Evolutionary conservation across 179 eudicot genomes (phyloP), one percentile per base, ranked within the genome.

Genomic region (Spinacia oleracea): DNA sequence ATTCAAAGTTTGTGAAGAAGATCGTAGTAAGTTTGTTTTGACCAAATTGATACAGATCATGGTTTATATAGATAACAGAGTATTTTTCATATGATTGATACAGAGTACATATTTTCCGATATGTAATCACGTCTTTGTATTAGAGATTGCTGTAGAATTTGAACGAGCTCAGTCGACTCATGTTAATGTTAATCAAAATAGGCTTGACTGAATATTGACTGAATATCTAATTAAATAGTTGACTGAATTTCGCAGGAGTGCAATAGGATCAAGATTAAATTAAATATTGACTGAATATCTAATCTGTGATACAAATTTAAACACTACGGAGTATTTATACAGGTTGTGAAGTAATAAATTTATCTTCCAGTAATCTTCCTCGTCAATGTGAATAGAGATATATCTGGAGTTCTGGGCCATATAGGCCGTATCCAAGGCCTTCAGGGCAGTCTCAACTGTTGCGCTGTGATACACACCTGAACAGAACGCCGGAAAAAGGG

Each of bases 1-100:
- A 18, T 1, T 34, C 0, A 18, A 34, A 46, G 3, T 46, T 46
- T 12, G 11, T 4, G 18, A 46, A 46, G 1, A 11, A 11, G 11
- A 16, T 0, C 15, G 15, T 48, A 12, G 5, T 2, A 5, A 16
- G 20, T 48, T 48, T 0, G 0, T 1, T 48, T 10, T 0, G 16
- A 48, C 51, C 51, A 14, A 48, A 48, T 48, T 48, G 40, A 35
- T 35, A 35, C 3, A 6, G 40, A 38, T 38, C 3, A 38, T 38
- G 4, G 40, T 38, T 38, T 38, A 6, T 38, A 6, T 6, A 38
- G 40, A 38, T 3, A 38, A 38, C 40, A 38, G 40, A 38, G 40
- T 38, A 38, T 38, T 38, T 3, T 38, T 38, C 40, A 38, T 38
- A 38, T 38, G 6, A 38, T 4, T 38, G 40, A 38, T 38, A 38